Evolutionary conservation across 1,284 basidiomycete genomes (phyloP).

Genomic region (Ganoderma multipileum): DNA sequence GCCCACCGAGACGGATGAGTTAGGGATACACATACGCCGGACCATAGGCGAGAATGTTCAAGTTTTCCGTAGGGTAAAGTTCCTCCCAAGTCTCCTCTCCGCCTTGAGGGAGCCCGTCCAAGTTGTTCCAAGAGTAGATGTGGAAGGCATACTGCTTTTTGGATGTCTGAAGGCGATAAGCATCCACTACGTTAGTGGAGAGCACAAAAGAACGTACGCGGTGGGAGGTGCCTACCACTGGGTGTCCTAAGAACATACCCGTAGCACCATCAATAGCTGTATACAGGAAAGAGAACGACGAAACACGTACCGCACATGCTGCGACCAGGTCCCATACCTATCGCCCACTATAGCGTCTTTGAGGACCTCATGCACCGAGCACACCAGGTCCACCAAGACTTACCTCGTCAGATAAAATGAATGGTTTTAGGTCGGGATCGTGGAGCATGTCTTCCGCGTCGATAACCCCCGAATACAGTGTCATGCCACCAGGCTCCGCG

Average conservation of each 20-base stretch:
- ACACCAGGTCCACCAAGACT: not conserved
- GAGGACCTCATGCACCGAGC: not conserved
- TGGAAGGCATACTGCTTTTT: constrained; percentile 34
- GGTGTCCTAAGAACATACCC: constrained; percentile 28
- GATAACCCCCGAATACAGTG: constrained; percentile 29
- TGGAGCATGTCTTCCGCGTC: constrained; percentile 28
- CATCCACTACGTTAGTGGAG: not conserved
- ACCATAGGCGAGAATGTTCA: constrained; percentile 19
- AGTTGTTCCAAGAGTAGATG: constrained; percentile 29
- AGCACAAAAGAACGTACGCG: not conserved
- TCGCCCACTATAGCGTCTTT: constrained; percentile 27
- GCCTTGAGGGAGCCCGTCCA: constrained; percentile 17
- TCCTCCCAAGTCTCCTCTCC: constrained; percentile 33
- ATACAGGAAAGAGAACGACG: not conserved
- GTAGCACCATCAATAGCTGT: constrained; percentile 2
- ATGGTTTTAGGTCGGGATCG: constrained; percentile 29
- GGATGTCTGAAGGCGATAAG: constrained; percentile 21
- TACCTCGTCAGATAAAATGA: constrained; percentile 29
- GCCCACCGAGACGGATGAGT: no score
- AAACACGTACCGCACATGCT: not conserved
- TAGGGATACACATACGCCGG: constrained; percentile 19
- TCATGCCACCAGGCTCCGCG: constrained; percentile 22
- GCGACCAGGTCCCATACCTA: constrained; percentile 29
- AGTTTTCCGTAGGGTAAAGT: constrained; percentile 14
- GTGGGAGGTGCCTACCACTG: constrained; percentile 31